Evolutionary conservation across 106 monocot genomes (phyloP).

Genomic region (Phalaenopsis aphrodite): DNA sequence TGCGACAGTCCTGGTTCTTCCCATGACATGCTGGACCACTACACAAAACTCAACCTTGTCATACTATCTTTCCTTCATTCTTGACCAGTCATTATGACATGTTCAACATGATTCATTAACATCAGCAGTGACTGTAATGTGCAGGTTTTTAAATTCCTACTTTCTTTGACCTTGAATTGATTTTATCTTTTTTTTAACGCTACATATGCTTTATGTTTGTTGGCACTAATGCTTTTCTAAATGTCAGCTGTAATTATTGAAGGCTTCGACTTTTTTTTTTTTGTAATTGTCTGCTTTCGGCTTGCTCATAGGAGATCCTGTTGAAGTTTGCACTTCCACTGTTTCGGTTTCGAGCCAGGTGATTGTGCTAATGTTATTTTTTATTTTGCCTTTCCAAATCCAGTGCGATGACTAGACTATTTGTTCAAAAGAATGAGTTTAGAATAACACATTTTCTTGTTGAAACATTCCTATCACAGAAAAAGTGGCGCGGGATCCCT

Average conservation of each 20-base stretch:
- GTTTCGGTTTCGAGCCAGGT: background rate
- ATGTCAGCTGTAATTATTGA: too few species aligned
- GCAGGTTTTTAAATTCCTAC: background rate
- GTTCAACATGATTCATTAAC: too few species aligned
- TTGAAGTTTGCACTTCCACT: background rate
- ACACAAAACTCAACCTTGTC: too few species aligned
- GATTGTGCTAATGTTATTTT: background rate
- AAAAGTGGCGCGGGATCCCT: constrained; percentile 90
- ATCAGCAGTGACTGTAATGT: background rate
- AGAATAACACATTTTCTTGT: background rate
- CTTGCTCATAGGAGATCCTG: background rate
- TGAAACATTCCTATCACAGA: constrained; percentile 18
- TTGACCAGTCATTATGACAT: too few species aligned
- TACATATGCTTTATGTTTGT: background rate
- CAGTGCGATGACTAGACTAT: background rate
- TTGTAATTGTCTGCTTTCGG: background rate
- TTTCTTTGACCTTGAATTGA: background rate
- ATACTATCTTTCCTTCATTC: too few species aligned
- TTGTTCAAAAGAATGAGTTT: too few species aligned
- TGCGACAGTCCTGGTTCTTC: too few species aligned
- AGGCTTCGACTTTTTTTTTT: background rate
- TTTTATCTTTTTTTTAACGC: background rate
- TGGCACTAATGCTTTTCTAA: background rate
- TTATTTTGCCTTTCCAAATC: background rate
- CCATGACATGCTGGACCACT: too few species aligned